A percentile compares a stretch with the other conserved stretches of the same genome.
These are phyloP conservation scores for Neltuma alba DNA, from an alignment of 306 rosid genomes.

Conservation along the genomic window DNA sequence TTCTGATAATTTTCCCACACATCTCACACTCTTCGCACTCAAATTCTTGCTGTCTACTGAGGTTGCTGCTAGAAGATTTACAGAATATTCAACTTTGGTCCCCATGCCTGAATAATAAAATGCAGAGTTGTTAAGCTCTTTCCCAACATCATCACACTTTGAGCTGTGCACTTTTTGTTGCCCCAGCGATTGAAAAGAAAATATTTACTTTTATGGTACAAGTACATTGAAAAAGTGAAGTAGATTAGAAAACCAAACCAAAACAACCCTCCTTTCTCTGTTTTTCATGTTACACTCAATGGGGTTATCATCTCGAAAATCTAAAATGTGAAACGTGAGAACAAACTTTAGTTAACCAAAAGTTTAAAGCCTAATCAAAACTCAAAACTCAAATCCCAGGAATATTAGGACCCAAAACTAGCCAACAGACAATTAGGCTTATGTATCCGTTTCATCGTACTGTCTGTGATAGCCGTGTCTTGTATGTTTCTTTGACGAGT, in stretches of 20 bases:
- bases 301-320: conserved; percentile 44
- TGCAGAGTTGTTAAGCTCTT: conserved; percentile 8
- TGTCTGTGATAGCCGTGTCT: neutral
- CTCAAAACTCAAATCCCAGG: neutral
- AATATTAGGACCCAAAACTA: conserved; percentile 16
- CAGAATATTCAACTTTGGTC: conserved; percentile 72
- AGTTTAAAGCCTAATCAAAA: conserved; percentile 12
- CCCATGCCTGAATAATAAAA: conserved; percentile 79
- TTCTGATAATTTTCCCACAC: conserved; percentile 63
- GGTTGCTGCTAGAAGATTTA: conserved; percentile 61
- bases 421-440: conserved; percentile 18
- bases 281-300: conserved; percentile 24
- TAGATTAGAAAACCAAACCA: conserved; percentile 18
- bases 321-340: conserved; percentile 46
- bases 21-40: conserved; percentile 56
- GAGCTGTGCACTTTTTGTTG: neutral
- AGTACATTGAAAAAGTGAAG: neutral
- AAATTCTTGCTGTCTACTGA: conserved; percentile 54
- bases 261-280: conserved; percentile 25
- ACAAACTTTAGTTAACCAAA: conserved; percentile 37
- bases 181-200: neutral
- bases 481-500: too few relatives aligned
- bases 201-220: neutral
- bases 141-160: conserved; percentile 5
- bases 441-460: neutral